Evolutionary conservation across 2,329 filamentous ascomycete genomes (phyloP).

Genomic region (Ceratocystis ficicola): DNA sequence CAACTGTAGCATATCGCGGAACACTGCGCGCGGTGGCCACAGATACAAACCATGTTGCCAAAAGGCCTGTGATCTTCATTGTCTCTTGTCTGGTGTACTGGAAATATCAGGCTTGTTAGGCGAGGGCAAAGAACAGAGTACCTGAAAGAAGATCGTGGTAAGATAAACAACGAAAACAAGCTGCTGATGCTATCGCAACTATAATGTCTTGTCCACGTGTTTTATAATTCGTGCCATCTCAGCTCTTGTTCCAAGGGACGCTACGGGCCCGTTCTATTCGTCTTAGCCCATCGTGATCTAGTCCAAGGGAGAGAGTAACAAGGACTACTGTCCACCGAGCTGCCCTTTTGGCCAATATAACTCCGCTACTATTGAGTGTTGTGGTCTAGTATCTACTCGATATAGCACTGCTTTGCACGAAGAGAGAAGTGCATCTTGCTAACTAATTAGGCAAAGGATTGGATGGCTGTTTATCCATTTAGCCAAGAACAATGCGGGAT

Average conservation of each 20-base stretch:
- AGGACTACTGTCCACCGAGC: neutral
- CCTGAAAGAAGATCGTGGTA: neutral
- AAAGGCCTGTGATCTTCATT: neutral
- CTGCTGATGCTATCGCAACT: no score
- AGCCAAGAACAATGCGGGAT: neutral
- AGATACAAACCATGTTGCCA: neutral
- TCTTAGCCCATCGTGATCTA: neutral
- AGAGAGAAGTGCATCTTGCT: neutral
- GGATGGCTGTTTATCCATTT: no score
- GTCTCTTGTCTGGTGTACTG: neutral
- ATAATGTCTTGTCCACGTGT: neutral
- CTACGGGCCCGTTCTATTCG: neutral
- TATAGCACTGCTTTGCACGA: neutral
- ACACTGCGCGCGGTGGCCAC: conserved; percentile 5
- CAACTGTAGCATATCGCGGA: conserved; percentile 15
- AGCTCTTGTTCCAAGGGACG: neutral
- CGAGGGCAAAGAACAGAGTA: neutral
- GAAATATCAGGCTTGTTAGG: neutral
- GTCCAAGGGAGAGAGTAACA: neutral
- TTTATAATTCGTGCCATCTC: neutral
- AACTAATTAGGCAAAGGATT: neutral
- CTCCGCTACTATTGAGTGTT: neutral
- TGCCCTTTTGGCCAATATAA: neutral
- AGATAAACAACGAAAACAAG: neutral
- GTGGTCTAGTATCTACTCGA: no score